Evolutionary conservation across 2,329 filamentous ascomycete genomes (phyloP).

Genomic region (Microdochium paspali): DNA sequence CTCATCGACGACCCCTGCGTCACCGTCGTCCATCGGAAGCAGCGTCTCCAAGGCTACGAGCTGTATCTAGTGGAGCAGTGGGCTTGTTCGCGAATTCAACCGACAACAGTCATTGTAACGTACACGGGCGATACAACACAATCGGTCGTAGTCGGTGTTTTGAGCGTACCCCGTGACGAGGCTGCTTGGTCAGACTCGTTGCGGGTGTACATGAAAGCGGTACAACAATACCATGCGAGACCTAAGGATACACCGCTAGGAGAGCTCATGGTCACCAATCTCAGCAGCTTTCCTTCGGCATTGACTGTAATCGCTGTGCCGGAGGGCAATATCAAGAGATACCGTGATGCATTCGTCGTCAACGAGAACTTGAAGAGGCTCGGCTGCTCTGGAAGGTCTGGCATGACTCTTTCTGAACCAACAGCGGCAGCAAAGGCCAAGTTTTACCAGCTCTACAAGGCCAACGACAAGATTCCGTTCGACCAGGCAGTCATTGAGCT

Average conservation of each 20-base stretch:
- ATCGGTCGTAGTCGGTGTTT: slow-evolving; percentile 66
- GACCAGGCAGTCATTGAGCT: slow-evolving; percentile 76
- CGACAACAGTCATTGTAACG: slow-evolving; percentile 84
- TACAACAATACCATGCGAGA: slow-evolving; percentile 77
- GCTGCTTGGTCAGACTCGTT: slow-evolving; percentile 69
- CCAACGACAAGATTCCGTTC: slow-evolving; percentile 71
- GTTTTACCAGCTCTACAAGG: slow-evolving; percentile 84
- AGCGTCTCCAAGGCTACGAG: slow-evolving; percentile 73
- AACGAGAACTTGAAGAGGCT: slow-evolving; percentile 91
- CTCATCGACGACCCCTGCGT: slow-evolving; percentile 79
- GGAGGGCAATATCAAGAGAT: slow-evolving; percentile 71
- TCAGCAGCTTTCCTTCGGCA: slow-evolving; percentile 84
- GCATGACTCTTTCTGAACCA: slow-evolving; percentile 70
- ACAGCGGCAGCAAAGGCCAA: slow-evolving; percentile 78
- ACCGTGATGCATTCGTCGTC: slow-evolving; percentile 79
- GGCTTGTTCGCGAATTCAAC: slow-evolving; percentile 85
- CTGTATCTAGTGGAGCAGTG: slow-evolving; percentile 95
- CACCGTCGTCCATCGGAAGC: slow-evolving; percentile 61
- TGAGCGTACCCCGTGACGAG: slow-evolving; percentile 76
- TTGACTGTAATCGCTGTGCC: slow-evolving; percentile 88
- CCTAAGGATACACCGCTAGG: slow-evolving; percentile 75
- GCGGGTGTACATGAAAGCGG: slow-evolving; percentile 75
- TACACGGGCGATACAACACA: slow-evolving; percentile 83
- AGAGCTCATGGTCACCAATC: slow-evolving; percentile 85
- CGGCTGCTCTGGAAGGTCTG: slow-evolving; percentile 83